These are phyloP conservation scores for Coniophora puteana DNA, from an alignment of 1,284 basidiomycete genomes.

Conservation along the genomic window DNA sequence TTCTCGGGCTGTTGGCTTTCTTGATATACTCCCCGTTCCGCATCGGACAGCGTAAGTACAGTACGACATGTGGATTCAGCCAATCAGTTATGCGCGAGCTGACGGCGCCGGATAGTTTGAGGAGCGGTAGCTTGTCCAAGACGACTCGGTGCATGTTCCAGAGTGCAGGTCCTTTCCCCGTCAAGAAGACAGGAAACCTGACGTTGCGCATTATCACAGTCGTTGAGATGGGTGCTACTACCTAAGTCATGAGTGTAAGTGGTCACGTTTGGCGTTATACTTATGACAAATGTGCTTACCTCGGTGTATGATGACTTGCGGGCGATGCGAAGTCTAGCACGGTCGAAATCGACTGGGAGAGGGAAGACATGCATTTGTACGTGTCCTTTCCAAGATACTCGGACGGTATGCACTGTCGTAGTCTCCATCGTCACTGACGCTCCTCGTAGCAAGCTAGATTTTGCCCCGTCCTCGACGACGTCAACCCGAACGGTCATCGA, in stretches of 20 bases:
- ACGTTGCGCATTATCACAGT: constrained; percentile 15
- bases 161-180: constrained; percentile 17
- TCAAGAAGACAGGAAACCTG: constrained; percentile 26
- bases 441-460: constrained; percentile 14
- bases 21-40: constrained; percentile 21
- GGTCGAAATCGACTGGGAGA: constrained; percentile 30
- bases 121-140: constrained; percentile 31
- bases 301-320: constrained; percentile 52
- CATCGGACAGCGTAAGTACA: constrained; percentile 27
- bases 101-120: constrained; percentile 19
- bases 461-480: constrained; percentile 18
- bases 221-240: constrained; percentile 24
- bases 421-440: constrained; percentile 17
- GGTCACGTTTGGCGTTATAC: background rate
- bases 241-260: constrained; percentile 15
- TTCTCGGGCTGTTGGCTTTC: background rate
- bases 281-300: constrained; percentile 26
- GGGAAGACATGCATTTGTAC: constrained; percentile 18
- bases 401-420: too few species aligned
- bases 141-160: constrained; percentile 42
- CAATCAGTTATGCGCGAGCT: constrained; percentile 16
- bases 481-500: constrained; percentile 18
- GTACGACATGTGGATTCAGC: constrained; percentile 27
- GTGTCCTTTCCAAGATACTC: constrained; percentile 18
- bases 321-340: constrained; percentile 39